phyloP scores from a whole-genome alignment of 1,284 basidiomycete genomes.

The Microbotryomycetes sp. region DNA sequence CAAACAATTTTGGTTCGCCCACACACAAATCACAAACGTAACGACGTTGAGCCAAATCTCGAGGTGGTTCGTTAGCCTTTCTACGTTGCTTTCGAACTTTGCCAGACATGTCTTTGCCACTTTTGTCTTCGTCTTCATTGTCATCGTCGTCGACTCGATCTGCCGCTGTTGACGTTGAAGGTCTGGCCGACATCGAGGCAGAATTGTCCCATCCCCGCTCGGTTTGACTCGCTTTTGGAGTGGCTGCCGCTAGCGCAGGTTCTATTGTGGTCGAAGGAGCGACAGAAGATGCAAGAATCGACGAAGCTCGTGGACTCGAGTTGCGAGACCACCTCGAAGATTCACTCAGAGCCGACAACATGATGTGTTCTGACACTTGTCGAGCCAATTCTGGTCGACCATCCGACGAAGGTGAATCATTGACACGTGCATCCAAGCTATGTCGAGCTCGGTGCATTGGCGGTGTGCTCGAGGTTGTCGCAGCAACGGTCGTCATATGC shows the following conservation, averaged over 20 bases:
- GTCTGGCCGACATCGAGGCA: neutral
- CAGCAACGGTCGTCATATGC: neutral
- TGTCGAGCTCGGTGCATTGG: neutral
- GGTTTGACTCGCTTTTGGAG: neutral
- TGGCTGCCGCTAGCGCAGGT: no score
- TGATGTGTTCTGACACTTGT: neutral
- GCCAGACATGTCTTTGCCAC: neutral
- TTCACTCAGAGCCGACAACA: neutral
- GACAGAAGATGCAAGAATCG: no score
- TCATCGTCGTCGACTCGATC: no score
- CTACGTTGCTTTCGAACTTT: neutral
- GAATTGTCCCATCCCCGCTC: neutral
- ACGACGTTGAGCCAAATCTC: slow-evolving; percentile 5
- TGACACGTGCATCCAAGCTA: neutral
- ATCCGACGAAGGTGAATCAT: neutral
- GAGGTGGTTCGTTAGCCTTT: slow-evolving; percentile 1
- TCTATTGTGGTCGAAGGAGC: no score
- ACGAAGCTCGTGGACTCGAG: neutral
- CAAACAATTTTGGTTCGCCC: slow-evolving; percentile 4
- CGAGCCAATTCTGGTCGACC: neutral
- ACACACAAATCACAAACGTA: slow-evolving; percentile 16
- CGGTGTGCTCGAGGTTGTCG: neutral
- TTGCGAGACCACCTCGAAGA: neutral
- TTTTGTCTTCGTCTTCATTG: neutral
- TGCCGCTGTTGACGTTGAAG: no score